These are phyloP conservation scores for Trichoderma asperellum DNA, from an alignment of 2,329 filamentous ascomycete genomes.

Conservation along the genomic window DNA sequence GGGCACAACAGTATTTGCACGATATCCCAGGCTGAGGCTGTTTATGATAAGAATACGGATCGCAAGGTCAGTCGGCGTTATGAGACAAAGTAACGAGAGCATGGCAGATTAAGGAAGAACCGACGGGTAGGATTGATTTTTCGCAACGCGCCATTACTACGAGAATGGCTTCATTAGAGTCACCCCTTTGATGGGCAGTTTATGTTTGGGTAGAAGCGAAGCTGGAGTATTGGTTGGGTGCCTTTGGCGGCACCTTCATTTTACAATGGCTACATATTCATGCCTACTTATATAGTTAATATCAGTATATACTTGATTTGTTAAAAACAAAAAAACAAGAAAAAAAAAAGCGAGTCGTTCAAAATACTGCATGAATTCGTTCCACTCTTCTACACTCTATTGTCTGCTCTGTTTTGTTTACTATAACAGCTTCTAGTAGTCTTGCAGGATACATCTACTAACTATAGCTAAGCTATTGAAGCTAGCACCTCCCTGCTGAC, in stretches of 20 bases:
- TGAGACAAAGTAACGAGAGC: neutral
- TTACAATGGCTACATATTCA: neutral
- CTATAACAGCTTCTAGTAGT: neutral
- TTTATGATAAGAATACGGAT: conserved; percentile 6
- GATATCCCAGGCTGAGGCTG: conserved; percentile 32
- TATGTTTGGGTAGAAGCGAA: neutral
- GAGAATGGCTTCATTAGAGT: neutral
- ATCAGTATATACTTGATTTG: neutral
- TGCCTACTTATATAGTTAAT: neutral
- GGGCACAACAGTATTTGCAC: conserved; percentile 40
- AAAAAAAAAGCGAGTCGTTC: neutral
- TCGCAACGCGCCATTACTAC: neutral
- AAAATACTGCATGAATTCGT: neutral
- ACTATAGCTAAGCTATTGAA: conserved; percentile 8
- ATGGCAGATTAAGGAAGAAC: neutral
- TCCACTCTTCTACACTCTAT: neutral
- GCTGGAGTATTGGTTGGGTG: neutral
- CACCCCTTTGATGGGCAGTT: neutral
- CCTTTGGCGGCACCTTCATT: neutral
- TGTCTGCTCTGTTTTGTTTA: neutral
- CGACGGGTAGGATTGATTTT: neutral
- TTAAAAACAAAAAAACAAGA: too few species aligned
- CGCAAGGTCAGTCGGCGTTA: conserved; percentile 24
- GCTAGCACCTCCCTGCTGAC: neutral
- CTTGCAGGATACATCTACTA: neutral